phyloP scores from a whole-genome alignment of 2,329 filamentous ascomycete species.

The Hypoxylon sp. region DNA sequence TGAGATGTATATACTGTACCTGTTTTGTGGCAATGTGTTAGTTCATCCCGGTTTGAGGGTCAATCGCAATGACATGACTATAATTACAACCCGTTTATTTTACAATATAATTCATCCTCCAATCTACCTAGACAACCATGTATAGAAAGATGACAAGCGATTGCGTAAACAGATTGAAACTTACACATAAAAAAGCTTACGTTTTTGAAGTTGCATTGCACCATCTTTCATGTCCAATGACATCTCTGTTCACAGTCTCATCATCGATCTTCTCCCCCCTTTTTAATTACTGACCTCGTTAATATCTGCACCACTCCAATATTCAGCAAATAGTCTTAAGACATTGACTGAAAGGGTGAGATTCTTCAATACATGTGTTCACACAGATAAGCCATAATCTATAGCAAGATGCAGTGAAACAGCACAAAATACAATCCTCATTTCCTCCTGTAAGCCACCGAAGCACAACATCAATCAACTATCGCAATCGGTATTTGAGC shows the following conservation, averaged over 20 bases:
- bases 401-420: slow-evolving; percentile 11
- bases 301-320: slow-evolving; percentile 22
- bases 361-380: slow-evolving; percentile 6
- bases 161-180: neutral
- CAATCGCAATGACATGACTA: no score
- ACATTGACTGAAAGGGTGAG: slow-evolving; percentile 26
- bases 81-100: no score
- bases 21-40: no score
- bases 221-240: slow-evolving; percentile 21
- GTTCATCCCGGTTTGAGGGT: no score
- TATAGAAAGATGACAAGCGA: neutral
- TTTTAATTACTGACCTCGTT: slow-evolving; percentile 24
- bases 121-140: no score
- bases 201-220: slow-evolving; percentile 18
- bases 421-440: no score
- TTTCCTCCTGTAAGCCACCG: no score
- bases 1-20: no score
- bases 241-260: slow-evolving; percentile 20
- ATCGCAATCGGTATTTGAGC: neutral
- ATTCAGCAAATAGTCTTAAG: slow-evolving; percentile 32
- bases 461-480: no score
- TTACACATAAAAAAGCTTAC: slow-evolving; percentile 15
- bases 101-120: no score
- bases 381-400: no score
- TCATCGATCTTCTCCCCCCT: slow-evolving; percentile 10